Base-by-base conservation (phyloP, 2,329 filamentous ascomycete genomes). In the Fusarium metavorans region DNA sequence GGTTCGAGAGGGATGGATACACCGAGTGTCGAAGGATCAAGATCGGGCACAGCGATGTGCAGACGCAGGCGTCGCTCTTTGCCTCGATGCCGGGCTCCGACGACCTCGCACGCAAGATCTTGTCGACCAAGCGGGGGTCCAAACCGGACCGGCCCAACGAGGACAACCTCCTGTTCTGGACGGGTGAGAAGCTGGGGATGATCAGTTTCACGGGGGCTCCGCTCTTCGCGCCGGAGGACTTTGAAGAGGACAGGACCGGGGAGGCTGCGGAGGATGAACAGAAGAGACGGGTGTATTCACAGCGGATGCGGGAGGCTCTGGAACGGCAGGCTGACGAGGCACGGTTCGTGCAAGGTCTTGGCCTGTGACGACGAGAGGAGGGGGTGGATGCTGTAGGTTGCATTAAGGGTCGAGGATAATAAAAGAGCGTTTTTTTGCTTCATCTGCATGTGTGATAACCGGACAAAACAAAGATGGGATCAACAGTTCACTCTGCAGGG, bases 1-100 rank as follows among this genome's bases (percentile, higher is more conserved):
- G 96, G 95, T 91, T 97, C 52, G 96, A 98, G 82, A 88, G 95
- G 39, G 95, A 98, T 79, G 95, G 94, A 1, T 86, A 87, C 70
- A 91, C 89, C 7, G 89, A 92, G 75, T 88, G 89, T 48, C 85
- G 90, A 59, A 82, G 84, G 71, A 84, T 87, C 71, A 87, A 84
- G 74, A 88, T 92, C 32, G 89, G 90, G 2, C 86, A 90, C 68
- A 88, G 88, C 76, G 87, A 89, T 69, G 78, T 82, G 57, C 80
- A 83, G 30, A 84, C 84, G 50, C 83, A 84, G 10, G 81, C 83
- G 10, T 89, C 87, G 11, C 83, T 89, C 30, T 91, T 89, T 79
- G 85, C 83, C 30, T 86, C 83, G 34, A 87, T 85, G 85, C 86
- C 84, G 14, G 87, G 85, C 54, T 87, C 86, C 32, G 93, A 90